Evolutionary conservation across 148 eudicot species (phyloP).

Genomic region (Mesembryanthemum crystallinum): DNA sequence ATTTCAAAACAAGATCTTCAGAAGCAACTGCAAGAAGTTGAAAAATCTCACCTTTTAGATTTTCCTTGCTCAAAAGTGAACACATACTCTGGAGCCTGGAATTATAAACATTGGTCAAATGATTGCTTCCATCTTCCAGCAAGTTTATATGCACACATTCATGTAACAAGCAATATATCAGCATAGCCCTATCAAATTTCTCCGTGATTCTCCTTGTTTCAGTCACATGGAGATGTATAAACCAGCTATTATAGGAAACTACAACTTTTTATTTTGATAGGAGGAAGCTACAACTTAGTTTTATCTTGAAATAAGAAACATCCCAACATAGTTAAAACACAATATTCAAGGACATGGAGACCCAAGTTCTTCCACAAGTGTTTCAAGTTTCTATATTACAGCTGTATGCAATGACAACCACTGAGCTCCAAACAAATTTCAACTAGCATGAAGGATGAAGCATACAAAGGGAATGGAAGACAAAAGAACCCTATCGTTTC

Average conservation of each 20-base stretch:
- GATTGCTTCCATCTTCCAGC: background rate
- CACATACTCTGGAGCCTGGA: constrained; percentile 66
- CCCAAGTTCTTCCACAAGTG: background rate
- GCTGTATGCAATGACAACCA: background rate
- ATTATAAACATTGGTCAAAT: constrained; percentile 8
- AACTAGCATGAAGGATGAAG: background rate
- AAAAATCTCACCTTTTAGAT: constrained; percentile 57
- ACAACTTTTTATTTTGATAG: background rate
- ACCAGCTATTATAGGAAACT: background rate
- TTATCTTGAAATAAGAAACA: background rate
- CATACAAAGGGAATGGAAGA: background rate
- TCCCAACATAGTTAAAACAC: background rate
- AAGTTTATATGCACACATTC: background rate
- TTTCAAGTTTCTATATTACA: background rate
- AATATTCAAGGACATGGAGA: background rate
- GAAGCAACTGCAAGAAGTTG: background rate
- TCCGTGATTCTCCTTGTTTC: background rate
- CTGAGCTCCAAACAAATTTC: background rate
- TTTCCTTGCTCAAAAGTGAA: constrained; percentile 71
- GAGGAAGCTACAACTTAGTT: background rate
- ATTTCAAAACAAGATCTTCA: background rate
- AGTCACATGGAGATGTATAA: background rate
- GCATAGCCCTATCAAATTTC: background rate
- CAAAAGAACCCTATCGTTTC: background rate
- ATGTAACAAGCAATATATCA: constrained; percentile 1